Conservation (phyloP, 768 basidiomycete species). For the Suillus sp. region DNA sequence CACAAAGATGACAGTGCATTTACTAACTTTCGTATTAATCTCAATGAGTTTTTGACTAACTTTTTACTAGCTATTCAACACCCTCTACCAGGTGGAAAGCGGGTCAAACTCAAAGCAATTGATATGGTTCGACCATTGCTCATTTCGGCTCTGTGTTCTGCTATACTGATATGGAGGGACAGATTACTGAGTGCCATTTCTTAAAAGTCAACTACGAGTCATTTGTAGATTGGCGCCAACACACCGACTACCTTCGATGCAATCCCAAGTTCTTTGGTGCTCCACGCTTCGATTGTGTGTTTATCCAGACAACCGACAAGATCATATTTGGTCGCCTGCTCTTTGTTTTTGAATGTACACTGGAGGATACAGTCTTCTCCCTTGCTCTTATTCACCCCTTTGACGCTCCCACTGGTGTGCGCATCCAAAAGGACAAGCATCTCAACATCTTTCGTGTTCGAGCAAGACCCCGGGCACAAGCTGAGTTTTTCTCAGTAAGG, state of each 20-base stretch:
- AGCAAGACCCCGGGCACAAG: no score
- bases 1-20: neutral
- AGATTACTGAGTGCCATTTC: slow-evolving; percentile 29
- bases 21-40: slow-evolving; percentile 7
- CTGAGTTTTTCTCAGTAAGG: no score
- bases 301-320: slow-evolving; percentile 22
- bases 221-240: slow-evolving; percentile 29
- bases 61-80: neutral
- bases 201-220: slow-evolving; percentile 32
- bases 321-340: slow-evolving; percentile 24
- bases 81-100: neutral
- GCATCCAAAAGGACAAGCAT: no score
- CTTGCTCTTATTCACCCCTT: no score
- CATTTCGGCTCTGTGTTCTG: neutral
- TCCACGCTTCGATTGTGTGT: slow-evolving; percentile 31
- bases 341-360: slow-evolving; percentile 20
- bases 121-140: neutral
- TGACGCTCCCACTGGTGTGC: no score
- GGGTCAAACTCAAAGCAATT: slow-evolving; percentile 4
- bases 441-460: no score
- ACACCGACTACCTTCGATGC: slow-evolving; percentile 31
- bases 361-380: no score
- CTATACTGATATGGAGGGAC: neutral
- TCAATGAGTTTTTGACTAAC: slow-evolving; percentile 9
- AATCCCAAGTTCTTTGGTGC: slow-evolving; percentile 32